Evolutionary conservation across 441 rosid genomes (phyloP).

Genomic region (Pelargonium exstipulatum): DNA sequence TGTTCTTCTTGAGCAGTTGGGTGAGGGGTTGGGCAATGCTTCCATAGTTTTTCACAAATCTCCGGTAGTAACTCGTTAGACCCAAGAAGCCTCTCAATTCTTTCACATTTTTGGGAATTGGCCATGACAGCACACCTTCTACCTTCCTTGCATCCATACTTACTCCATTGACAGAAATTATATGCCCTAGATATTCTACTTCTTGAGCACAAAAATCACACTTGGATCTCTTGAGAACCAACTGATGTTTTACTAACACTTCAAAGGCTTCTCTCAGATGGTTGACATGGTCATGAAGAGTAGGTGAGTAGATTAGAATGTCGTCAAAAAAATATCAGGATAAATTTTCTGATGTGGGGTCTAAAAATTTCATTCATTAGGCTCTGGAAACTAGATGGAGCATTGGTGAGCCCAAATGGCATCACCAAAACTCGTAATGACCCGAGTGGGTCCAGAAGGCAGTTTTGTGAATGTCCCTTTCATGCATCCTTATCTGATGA

Average conservation of each 20-base stretch:
- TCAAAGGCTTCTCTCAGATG: not conserved
- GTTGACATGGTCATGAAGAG: not conserved
- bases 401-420: conserved; percentile 2
- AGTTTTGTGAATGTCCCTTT: not conserved
- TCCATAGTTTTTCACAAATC: not conserved
- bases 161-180: not conserved
- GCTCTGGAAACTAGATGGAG: not conserved
- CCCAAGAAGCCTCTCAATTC: not conserved
- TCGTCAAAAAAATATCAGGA: not conserved
- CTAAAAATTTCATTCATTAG: not conserved
- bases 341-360: not conserved
- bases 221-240: not conserved
- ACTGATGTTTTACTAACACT: not conserved
- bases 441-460: not conserved
- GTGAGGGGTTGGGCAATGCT: not conserved
- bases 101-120: not conserved
- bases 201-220: not conserved
- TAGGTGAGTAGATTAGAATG: not conserved
- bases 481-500: not conserved
- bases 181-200: conserved; percentile 13
- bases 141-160: not conserved
- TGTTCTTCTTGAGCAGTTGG: not conserved
- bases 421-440: not conserved
- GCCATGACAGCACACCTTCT: not conserved
- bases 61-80: not conserved